Evolutionary conservation across 1,284 basidiomycete genomes (phyloP), one percentile per base, ranked within the genome.

Genomic region (Moniliophthora roreri): DNA sequence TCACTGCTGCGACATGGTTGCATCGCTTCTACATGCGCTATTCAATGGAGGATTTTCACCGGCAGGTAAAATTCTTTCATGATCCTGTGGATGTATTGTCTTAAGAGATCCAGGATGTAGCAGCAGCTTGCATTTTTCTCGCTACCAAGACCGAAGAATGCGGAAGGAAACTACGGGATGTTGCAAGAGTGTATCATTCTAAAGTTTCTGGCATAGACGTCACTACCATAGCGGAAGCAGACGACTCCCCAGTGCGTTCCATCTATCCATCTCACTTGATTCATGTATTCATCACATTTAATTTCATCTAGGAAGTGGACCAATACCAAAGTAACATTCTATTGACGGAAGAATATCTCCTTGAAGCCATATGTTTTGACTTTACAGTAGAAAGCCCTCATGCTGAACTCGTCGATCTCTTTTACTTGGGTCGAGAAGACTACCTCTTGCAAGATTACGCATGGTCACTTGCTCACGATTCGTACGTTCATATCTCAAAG

Each of bases 21-120:
- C 95, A 97, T 69, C 84, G 95, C 11, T 97, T 97, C 72, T 97
- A 91, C 72, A 95, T 97, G 93, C 82, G 95, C 50, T 87, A 84
- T 63, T 85, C 93, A n/a, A 80, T 94, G 78, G 81, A 87, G 62
- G 87, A 93, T 63, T 89, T 91, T 67, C 82, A 87, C 66, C 82
- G 87, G 58, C 89, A 90, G 75, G 89, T 89, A 63, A 59, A 68
- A 58, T 28, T 28, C 26, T 24, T 24, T 20, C 13, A 20, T 36
- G 34, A 28, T 28, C 52, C 26, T 54, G 3, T 13, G 18, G 24
- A 18, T 23, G 6, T 15, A 18, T 23, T 48, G 16, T n/a, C 21
- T 47, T 45, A 48, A 35, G n/a, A 15, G 20, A 10, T 47, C 39
- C 28, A 94, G 91, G 86, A 95, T 61, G 85, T 95, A 39, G 93